These are phyloP conservation scores for Penicillium cinerascens DNA, from an alignment of 495 filamentous ascomycete genomes.

Conservation along the genomic window DNA sequence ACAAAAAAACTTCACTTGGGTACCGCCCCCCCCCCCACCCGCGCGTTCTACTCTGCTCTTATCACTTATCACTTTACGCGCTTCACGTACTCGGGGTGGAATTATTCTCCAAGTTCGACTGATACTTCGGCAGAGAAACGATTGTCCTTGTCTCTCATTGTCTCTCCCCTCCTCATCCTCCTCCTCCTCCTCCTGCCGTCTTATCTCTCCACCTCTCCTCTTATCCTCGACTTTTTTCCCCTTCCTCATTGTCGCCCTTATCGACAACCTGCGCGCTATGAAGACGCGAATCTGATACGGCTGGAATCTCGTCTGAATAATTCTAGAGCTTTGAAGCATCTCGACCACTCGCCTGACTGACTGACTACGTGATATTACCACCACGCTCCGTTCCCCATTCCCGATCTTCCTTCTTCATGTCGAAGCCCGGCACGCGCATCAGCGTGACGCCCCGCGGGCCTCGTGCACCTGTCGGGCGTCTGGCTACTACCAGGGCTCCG, in stretches of 20 bases:
- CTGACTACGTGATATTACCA: background rate
- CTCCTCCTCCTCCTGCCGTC: background rate
- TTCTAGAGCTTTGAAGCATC: background rate
- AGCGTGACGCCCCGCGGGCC: constrained; percentile 32
- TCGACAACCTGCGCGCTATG: background rate
- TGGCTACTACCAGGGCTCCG: constrained; percentile 39
- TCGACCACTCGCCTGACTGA: background rate
- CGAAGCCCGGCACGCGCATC: constrained; percentile 29
- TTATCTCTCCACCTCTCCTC: background rate
- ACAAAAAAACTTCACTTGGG: constrained; percentile 12
- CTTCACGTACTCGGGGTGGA: background rate
- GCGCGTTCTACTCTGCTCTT: background rate
- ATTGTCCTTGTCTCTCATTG: background rate
- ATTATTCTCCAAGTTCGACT: background rate
- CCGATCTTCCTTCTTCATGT: constrained; percentile 21
- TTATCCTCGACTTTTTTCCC: background rate
- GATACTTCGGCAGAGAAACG: background rate
- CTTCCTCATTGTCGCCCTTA: background rate
- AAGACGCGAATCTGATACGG: background rate
- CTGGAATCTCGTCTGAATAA: background rate
- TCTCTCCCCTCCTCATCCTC: background rate
- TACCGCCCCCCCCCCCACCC: constrained; percentile 5
- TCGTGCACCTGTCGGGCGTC: constrained; percentile 36
- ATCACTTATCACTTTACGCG: constrained; percentile 15
- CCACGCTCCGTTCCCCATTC: background rate